Evolutionary conservation across 345 rosid species (phyloP).

Genomic region (Eucalyptus guilfoylei): DNA sequence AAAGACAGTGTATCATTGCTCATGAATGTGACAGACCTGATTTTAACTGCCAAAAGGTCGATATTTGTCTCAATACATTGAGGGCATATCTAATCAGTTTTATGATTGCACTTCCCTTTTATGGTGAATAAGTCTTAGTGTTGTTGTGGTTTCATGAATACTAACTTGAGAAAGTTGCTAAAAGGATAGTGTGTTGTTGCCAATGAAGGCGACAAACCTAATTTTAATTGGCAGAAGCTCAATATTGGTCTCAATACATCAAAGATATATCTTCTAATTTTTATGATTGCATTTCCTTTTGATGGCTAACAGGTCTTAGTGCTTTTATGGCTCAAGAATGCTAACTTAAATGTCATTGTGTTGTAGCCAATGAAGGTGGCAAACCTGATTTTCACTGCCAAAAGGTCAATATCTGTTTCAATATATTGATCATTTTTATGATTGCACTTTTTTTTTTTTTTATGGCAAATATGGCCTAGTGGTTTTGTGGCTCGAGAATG

Average conservation of each 20-base stretch:
- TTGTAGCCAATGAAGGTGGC: neutral
- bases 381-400: neutral
- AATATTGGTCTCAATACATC: neutral
- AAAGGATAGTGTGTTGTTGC: neutral
- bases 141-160: neutral
- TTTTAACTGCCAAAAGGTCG: neutral
- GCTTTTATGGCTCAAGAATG: neutral
- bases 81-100: neutral
- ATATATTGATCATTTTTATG: neutral
- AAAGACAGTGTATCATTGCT: rapidly evolving
- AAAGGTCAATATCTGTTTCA: neutral
- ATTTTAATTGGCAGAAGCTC: neutral
- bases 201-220: rapidly evolving
- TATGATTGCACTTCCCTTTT: neutral
- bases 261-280: neutral
- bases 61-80: neutral
- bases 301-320: neutral
- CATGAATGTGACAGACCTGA: neutral
- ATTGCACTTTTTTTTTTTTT: neutral
- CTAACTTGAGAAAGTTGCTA: neutral
- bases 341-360: neutral
- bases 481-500: neutral
- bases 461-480: neutral
- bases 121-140: neutral
- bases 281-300: neutral